Evolutionary conservation across 305 asterid genomes (phyloP), one percentile per base, ranked within the genome.

Genomic region (Ajuga reptans): DNA sequence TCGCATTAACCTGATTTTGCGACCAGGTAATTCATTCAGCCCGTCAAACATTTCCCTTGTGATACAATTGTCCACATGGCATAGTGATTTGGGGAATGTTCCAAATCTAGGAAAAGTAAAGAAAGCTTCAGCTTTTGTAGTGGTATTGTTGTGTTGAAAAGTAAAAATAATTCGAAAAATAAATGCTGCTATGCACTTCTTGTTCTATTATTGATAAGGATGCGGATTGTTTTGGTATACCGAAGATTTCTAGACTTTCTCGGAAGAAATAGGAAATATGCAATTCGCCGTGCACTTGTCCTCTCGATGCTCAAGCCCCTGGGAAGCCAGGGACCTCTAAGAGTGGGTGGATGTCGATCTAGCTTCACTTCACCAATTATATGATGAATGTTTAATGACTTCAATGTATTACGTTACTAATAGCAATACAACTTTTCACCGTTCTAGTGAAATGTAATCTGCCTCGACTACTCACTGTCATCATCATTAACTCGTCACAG

Each of bases 1-100:
- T 58, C 87, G 91, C 53, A 81, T 92, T 56, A 85, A 92, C 81
- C 77, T 74, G 74, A 86, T 89, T 69, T 87, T 95, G 4, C 79
- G 87, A 69, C 91, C 84, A 73, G 90, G 98, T 85, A 63, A 69
- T 72, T 63, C 43, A 24, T 57, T 6, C 2, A 21, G 49, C 50
- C 66, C 42, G 12, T 27, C 43, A 9, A 31, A 43, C 24, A 9
- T 47, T 1, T 42, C 16, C 12, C 63, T 49, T 69, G 43, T 42
- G 33, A 57, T 5, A 51, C 36, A 16, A 45, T 54, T 43, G 50
- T 68, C 58, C 16, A 10, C 10, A 3, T 64, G 15, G n/a, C 11
- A 4, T 37, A 42, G 29, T n/a, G 14, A 37, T 7, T 41, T 15
- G 2, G 9, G 33, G 4, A 21, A 9, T 9, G 9, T 69, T 41